Evolutionary conservation across 2,329 filamentous ascomycete genomes (phyloP).

Genomic region (Ophiostoma sp.): DNA sequence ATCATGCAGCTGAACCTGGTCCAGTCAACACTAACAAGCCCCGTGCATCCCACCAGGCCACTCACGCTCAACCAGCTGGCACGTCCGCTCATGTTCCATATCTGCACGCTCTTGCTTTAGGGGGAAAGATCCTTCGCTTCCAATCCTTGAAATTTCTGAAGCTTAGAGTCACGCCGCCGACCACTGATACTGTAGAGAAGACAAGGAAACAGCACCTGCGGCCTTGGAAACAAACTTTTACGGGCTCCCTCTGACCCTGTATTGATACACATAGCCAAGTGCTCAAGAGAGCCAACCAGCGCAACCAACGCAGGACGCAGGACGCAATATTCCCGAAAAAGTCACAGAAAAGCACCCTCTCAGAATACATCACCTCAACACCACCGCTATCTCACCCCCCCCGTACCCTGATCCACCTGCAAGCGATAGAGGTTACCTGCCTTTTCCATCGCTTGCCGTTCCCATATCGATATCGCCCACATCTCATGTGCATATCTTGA

Average conservation of each 20-base stretch:
- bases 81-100: constrained; percentile 20
- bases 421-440: constrained; percentile 13
- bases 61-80: constrained; percentile 28
- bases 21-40: constrained; percentile 27
- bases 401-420: constrained; percentile 7
- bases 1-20: constrained; percentile 25
- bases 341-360: neutral
- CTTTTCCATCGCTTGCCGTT: constrained; percentile 2
- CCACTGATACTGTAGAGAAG: neutral
- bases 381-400: neutral
- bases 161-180: neutral
- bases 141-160: constrained; percentile 3
- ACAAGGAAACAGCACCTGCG: neutral
- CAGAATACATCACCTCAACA: neutral
- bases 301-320: neutral
- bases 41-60: constrained; percentile 26
- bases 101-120: constrained; percentile 20
- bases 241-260: neutral
- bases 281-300: neutral
- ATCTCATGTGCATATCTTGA: constrained; percentile 26
- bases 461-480: neutral
- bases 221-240: neutral
- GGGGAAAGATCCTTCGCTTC: constrained; percentile 12
- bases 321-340: too few species aligned
- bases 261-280: neutral